phyloP scores from a whole-genome alignment of 2,329 filamentous ascomycete genomes.

The Trichocomaceae sp. region DNA sequence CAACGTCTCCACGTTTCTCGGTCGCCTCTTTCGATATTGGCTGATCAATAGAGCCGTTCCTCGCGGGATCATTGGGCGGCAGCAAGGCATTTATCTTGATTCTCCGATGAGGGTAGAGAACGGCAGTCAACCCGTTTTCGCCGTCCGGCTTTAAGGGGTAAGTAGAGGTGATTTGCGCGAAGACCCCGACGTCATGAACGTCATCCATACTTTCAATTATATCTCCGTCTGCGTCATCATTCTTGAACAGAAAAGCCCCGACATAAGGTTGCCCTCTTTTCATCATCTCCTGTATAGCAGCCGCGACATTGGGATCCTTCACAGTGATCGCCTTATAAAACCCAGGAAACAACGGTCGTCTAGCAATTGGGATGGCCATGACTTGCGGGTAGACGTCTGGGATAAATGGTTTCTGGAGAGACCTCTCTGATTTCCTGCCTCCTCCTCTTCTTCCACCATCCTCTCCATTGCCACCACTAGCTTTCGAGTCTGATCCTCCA shows the following conservation, averaged over 20 bases:
- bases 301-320: conserved; percentile 81
- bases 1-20: conserved; percentile 82
- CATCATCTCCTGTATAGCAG: conserved; percentile 91
- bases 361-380: conserved; percentile 91
- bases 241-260: conserved; percentile 93
- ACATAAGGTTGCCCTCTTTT: conserved; percentile 96
- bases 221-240: conserved; percentile 89
- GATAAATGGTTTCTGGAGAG: conserved; percentile 78
- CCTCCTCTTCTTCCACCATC: conserved; percentile 66
- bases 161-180: conserved; percentile 94
- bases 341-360: conserved; percentile 87
- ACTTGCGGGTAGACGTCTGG: conserved; percentile 97
- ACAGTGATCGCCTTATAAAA: conserved; percentile 99
- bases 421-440: conserved; percentile 64
- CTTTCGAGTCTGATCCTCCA: conserved; percentile 36
- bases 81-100: conserved; percentile 84
- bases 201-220: conserved; percentile 85
- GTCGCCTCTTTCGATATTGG: conserved; percentile 37
- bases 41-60: conserved; percentile 27
- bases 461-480: conserved; percentile 53
- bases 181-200: conserved; percentile 92
- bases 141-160: conserved; percentile 66
- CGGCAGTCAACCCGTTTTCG: conserved; percentile 77
- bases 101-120: conserved; percentile 89
- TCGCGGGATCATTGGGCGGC: conserved; percentile 50